These are phyloP conservation scores for Aspergillus arachidicola DNA, from an alignment of 2,329 filamentous ascomycete species.

Conservation along the genomic window DNA sequence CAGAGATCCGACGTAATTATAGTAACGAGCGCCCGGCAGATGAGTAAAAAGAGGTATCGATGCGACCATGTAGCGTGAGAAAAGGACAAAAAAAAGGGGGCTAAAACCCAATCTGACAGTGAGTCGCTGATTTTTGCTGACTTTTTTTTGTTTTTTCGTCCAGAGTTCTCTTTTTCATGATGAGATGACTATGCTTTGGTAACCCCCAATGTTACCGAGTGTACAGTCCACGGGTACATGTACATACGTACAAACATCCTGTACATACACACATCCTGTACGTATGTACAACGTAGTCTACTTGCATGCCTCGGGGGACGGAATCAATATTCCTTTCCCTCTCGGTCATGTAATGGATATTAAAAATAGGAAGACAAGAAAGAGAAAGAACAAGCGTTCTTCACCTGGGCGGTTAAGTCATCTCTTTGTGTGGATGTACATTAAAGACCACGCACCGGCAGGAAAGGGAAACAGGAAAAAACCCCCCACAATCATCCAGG, in stretches of 20 bases:
- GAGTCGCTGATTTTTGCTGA: too few relatives aligned
- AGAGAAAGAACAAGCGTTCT: too few relatives aligned
- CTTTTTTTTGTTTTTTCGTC: too few relatives aligned
- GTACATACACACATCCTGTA: too few relatives aligned
- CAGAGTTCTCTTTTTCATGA: neutral
- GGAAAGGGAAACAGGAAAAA: neutral
- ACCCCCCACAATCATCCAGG: constrained; percentile 20
- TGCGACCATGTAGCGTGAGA: neutral
- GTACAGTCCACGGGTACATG: too few relatives aligned
- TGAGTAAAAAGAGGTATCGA: neutral
- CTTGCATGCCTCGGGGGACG: too few relatives aligned
- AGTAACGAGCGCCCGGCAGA: neutral
- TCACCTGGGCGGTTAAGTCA: too few relatives aligned
- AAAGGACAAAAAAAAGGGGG: neutral
- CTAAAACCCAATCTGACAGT: neutral
- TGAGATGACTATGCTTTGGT: neutral
- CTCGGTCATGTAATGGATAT: neutral
- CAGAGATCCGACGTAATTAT: neutral
- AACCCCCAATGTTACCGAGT: too few relatives aligned
- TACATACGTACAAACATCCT: too few relatives aligned
- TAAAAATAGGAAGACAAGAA: neutral
- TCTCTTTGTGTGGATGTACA: neutral
- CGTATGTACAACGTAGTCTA: too few relatives aligned
- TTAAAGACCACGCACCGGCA: constrained; percentile 22
- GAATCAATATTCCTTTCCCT: too few relatives aligned